Evolutionary conservation across 345 rosid species (phyloP), one percentile per base, ranked within the genome.

Genomic region (Clausena lansium): DNA sequence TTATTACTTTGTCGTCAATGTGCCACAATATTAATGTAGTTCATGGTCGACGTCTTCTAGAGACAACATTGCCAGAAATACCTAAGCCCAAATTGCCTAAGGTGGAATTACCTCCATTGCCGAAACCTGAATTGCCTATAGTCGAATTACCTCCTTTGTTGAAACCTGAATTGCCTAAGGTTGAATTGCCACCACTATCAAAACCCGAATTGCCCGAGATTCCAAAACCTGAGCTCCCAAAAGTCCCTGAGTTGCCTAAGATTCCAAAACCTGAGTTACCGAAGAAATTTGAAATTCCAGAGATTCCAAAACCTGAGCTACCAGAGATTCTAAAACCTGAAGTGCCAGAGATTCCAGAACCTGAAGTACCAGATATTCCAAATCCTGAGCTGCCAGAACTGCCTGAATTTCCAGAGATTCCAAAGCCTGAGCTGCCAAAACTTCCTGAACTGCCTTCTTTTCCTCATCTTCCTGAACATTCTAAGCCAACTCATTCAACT

Each of bases 31-130:
- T 72, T 22, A 45, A 33, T 4, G 11, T 45, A 6, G 75, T 70
- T 13, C 58, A n/a, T 2, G 81, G 76, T 15, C 72, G 81, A 5
- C 72, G 6, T 52, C 81, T 78, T 36, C 2, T 73, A 4, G 81
- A 78, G 27, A 36, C 30, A 24, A 9, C 36, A 17, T 20, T 5
- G 27, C 83, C 83, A 1, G 81, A 86, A 3, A 22, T 68, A 67
- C 71, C 77, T 7, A 78, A 78, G 71, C 8, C 65, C 17, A 4
- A 33, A 2, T 33, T 33, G 35, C 35, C 35, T 33, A 33, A 33
- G 35, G 35, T 33, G 3, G 35, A 33, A 33, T 33, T 33, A 33
- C 35, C 35, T 33, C 3, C 35, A 33, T 33, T 33, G 3, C 35
- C 35, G 35, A 33, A 33, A 33, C 35, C 35, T 33, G 17, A 45